phyloP scores from a whole-genome alignment of 768 basidiomycete genomes.

The Mycena belliarum region DNA sequence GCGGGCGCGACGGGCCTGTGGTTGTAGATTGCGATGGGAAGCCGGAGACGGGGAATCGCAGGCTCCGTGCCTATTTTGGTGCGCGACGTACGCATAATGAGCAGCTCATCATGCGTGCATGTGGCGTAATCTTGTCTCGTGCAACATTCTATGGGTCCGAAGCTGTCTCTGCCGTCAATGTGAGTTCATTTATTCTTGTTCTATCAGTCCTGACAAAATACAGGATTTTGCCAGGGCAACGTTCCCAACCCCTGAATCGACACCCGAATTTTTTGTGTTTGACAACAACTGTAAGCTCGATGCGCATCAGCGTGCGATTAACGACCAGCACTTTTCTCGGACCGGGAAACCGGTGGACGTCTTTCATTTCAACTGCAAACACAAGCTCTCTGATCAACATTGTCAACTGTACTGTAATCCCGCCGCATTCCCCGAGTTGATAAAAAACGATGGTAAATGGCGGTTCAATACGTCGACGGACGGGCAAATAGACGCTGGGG shows the following conservation, averaged over 20 bases:
- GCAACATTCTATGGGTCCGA: constrained; percentile 15
- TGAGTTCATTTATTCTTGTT: background rate
- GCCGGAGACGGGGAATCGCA: constrained; percentile 12
- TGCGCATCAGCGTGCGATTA: constrained; percentile 12
- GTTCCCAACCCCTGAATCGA: constrained; percentile 14
- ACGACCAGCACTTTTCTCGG: constrained; percentile 15
- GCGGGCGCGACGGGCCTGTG: background rate
- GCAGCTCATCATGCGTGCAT: constrained; percentile 12
- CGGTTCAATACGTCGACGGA: constrained; percentile 2
- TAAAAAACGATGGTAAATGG: background rate
- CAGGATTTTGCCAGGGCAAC: constrained; percentile 12
- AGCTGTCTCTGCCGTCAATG: constrained; percentile 5
- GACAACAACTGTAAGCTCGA: constrained; percentile 30
- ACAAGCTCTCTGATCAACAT: constrained; percentile 15
- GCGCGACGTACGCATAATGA: constrained; percentile 22
- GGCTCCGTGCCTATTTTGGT: constrained; percentile 18
- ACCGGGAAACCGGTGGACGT: constrained; percentile 18
- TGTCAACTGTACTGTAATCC: constrained; percentile 23
- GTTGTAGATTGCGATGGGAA: constrained; percentile 8
- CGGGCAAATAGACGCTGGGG: constrained; percentile 5
- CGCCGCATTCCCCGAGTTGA: background rate
- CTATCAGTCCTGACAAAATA: background rate
- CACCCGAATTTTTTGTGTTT: constrained; percentile 25
- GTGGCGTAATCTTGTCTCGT: constrained; percentile 13
- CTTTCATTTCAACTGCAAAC: constrained; percentile 24